Evolutionary conservation across 768 basidiomycete species (phyloP).

Genomic region (Rhodotorula taiwanensis): DNA sequence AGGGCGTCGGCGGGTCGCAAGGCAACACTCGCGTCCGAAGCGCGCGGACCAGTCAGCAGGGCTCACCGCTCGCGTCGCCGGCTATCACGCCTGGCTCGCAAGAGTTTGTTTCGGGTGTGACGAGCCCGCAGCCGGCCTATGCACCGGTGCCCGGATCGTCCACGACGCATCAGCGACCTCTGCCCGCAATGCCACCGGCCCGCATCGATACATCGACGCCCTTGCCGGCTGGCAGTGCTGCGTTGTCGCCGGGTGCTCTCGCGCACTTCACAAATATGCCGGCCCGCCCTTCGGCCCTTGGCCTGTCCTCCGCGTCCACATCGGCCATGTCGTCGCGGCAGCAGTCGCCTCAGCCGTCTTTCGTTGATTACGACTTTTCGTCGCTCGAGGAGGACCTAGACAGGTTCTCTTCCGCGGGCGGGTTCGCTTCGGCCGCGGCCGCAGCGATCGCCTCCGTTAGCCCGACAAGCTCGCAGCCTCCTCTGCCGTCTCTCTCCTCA

Average conservation of each 20-base stretch:
- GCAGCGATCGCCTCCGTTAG: conserved; percentile 35
- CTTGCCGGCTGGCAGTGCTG: not conserved
- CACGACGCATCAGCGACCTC: conserved; percentile 16
- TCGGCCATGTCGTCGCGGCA: not conserved
- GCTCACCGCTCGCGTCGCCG: conserved; percentile 24
- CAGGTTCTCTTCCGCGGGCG: conserved; percentile 27
- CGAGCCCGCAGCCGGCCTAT: not conserved
- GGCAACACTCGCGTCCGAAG: not conserved
- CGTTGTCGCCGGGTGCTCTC: not conserved
- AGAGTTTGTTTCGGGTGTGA: not conserved
- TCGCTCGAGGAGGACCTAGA: conserved; percentile 37
- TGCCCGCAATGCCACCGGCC: conserved; percentile 9
- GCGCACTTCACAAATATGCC: not conserved
- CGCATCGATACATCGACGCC: not conserved
- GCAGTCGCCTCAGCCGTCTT: not conserved
- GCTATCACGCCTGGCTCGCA: not conserved
- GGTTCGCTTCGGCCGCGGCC: conserved; percentile 32
- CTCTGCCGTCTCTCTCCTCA: not conserved
- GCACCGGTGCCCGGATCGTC: not conserved
- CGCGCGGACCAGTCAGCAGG: conserved; percentile 4
- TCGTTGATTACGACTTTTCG: conserved; percentile 32
- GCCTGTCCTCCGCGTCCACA: not conserved
- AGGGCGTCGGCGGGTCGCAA: not conserved
- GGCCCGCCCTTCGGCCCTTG: not conserved
- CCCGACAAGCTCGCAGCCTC: not conserved